These are phyloP conservation scores for Neopestalotiopsis rosae DNA, from an alignment of 2,329 filamentous ascomycete genomes.

Conservation along the genomic window DNA sequence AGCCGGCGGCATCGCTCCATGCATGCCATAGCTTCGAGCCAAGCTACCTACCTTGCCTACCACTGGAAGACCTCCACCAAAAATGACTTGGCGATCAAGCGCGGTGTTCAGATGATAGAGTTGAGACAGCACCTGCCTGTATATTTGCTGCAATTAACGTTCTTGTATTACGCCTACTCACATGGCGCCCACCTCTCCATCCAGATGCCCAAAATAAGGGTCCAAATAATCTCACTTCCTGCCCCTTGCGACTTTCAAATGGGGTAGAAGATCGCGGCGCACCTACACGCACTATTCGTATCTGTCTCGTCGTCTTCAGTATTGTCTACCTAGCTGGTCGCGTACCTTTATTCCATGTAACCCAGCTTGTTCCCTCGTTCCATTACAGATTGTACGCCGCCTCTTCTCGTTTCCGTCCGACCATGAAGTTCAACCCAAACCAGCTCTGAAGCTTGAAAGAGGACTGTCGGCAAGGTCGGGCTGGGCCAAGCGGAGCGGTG, in stretches of 20 bases:
- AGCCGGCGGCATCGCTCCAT: background rate
- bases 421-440: background rate
- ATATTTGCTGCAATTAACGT: background rate
- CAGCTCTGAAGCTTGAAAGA: background rate
- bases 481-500: constrained; percentile 13
- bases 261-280: no score
- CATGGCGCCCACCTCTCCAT: background rate
- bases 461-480: background rate
- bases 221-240: background rate
- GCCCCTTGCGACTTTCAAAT: no score
- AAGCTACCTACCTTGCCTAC: background rate
- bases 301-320: no score
- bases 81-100: background rate
- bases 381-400: background rate
- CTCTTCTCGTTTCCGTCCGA: background rate
- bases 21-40: background rate
- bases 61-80: background rate
- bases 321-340: background rate
- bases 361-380: background rate
- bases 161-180: background rate
- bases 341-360: background rate
- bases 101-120: background rate
- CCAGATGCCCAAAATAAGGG: background rate
- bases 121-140: constrained; percentile 1
- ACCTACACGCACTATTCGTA: no score